Conservation (phyloP, 73 alveolate species). For the Breviolum minutum region DNA sequence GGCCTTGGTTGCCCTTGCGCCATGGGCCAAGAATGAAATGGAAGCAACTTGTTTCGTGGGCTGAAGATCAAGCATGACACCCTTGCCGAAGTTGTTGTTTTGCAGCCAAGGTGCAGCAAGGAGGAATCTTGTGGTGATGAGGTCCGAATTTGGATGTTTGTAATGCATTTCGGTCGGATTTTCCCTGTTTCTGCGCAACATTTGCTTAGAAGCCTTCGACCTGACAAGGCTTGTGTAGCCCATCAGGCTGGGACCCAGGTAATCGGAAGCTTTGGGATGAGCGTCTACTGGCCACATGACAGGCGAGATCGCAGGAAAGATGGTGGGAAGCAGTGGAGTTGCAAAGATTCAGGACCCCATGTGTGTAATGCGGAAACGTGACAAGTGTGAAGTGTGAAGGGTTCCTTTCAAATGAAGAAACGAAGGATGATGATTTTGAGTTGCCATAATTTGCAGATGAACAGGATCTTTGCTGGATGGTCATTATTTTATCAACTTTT, state of each 20-base stretch:
- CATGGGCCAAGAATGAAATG: not conserved
- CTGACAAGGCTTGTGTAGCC: constrained; percentile 8
- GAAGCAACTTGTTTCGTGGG: not conserved
- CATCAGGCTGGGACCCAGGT: not conserved
- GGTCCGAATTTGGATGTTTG: not conserved
- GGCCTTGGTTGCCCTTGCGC: not conserved
- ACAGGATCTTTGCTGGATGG: too few relatives aligned
- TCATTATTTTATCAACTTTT: too few relatives aligned
- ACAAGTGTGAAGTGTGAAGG: too few relatives aligned
- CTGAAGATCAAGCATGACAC: not conserved
- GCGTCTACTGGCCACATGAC: too few relatives aligned
- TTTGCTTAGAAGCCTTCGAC: not conserved
- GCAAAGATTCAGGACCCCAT: not conserved
- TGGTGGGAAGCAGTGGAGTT: constrained; percentile 5
- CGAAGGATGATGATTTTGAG: too few relatives aligned
- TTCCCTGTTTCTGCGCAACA: not conserved
- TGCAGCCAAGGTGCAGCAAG: not conserved
- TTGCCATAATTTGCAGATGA: too few relatives aligned
- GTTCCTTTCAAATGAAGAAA: too few relatives aligned
- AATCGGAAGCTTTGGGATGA: too few relatives aligned
- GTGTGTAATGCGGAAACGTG: too few relatives aligned
- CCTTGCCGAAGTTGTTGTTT: not conserved
- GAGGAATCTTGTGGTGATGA: not conserved
- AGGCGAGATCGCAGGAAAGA: not conserved
- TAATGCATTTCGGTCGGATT: not conserved